phyloP scores from a whole-genome alignment of 176 grass and related monocot genomes.

The Tillandsia leiboldiana region DNA sequence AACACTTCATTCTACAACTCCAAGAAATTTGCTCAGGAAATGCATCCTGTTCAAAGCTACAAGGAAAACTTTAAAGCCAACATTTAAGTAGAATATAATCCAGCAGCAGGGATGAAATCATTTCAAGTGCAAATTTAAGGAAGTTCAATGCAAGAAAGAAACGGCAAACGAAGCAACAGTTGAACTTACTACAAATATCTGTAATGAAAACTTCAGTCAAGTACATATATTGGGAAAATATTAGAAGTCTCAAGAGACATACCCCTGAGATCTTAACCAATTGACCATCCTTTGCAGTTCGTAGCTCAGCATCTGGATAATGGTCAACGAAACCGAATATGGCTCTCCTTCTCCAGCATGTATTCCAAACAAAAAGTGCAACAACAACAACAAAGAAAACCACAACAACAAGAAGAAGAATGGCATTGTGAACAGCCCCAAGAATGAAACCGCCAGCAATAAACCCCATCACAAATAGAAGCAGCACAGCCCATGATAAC shows the following conservation, averaged over 20 bases:
- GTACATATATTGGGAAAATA: neutral
- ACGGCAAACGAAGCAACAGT: no score
- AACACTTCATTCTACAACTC: no score
- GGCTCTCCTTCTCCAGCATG: slow-evolving; percentile 8
- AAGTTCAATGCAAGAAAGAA: no score
- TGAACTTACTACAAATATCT: neutral
- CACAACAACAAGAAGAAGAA: slow-evolving; percentile 12
- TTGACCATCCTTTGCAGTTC: slow-evolving; percentile 18
- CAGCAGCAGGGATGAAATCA: no score
- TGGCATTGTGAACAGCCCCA: slow-evolving; percentile 14
- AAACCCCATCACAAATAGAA: slow-evolving; percentile 16
- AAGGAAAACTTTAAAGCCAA: no score
- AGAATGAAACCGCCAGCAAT: slow-evolving; percentile 19
- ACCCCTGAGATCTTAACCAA: slow-evolving; percentile 15
- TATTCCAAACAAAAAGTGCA: slow-evolving; percentile 13
- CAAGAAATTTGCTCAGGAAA: no score
- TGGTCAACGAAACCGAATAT: neutral
- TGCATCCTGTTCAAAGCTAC: no score
- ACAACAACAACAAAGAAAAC: neutral
- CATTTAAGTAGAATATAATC: no score
- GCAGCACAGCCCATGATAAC: slow-evolving; percentile 7
- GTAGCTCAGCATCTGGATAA: slow-evolving; percentile 14
- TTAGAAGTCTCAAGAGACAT: neutral
- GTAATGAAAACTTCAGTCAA: neutral
- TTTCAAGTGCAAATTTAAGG: no score